Base-by-base conservation (phyloP, 1,284 basidiomycete genomes). In the Rhizoctonia solani region DNA sequence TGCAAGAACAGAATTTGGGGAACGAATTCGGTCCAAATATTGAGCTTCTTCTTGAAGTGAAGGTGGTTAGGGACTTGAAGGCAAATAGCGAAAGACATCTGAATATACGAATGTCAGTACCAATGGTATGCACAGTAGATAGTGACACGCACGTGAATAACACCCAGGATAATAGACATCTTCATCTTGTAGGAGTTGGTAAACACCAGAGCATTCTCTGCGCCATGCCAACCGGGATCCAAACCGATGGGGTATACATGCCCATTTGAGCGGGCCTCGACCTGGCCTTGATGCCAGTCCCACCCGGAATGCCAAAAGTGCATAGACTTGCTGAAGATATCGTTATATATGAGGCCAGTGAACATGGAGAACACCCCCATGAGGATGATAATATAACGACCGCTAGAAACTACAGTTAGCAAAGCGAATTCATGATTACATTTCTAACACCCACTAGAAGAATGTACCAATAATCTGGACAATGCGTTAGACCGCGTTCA, bases 101-200 rank as follows among this genome's bases (percentile, higher is more conserved):
- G 73, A 1, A 69, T 16, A 47, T 56, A 54, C 32, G n/a, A 23
- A 54, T 44, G 29, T 42, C 29, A 54, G 67, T 67, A 49, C 29
- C 3, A 11, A 23, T 34, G 23, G 16, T 19, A 1, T 1, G 11
- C 52, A 47, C 21, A 41, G 5, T 68, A 39, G 6, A 54, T 16
- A 47, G n/a, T 69, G 69, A 52, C 27, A 81, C 90, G 70, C 78
- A 96, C 94, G 78, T 99, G 97, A 72, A 93, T 90, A 72, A 99
- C 96, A 79, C 97, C 97, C 68, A 99, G 81, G 65, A 99, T 87
- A 75, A 99, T 90, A 16, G 94, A 93, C 94, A 99, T 95, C 83
- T 99, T 99, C 97, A 99, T 99, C 88, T 99, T 99, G 83, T 97
- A 95, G 66, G 95, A 98, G 79, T 99, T 99, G 71, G 91, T 92